These are phyloP conservation scores for Neurospora sp. DNA, from an alignment of 495 filamentous ascomycete genomes.

Conservation along the genomic window DNA sequence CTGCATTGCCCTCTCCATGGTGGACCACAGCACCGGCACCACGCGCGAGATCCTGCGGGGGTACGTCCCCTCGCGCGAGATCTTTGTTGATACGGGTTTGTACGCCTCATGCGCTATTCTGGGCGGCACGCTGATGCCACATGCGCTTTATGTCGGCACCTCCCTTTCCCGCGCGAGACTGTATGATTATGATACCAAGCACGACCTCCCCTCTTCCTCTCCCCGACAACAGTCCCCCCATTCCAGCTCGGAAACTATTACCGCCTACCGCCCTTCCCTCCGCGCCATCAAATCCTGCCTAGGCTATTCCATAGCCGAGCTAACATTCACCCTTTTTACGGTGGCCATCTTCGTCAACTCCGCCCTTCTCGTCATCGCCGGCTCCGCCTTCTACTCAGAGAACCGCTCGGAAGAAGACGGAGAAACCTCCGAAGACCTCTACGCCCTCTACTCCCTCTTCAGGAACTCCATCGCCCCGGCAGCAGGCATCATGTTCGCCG, in stretches of 20 bases:
- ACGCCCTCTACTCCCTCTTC: conserved; percentile 57
- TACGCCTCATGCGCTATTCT: conserved; percentile 12
- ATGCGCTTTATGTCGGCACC: conserved; percentile 13
- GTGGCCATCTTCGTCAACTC: conserved; percentile 75
- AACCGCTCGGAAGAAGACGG: conserved; percentile 6
- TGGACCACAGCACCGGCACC: background rate
- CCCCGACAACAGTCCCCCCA: background rate
- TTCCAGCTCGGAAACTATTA: conserved; percentile 27
- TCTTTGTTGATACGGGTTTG: conserved; percentile 10
- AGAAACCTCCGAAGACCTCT: conserved; percentile 44
- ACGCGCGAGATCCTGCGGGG: conserved; percentile 7
- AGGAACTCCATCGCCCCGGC: conserved; percentile 51
- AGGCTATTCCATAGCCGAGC: conserved; percentile 58
- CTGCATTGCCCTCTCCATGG: conserved; percentile 11
- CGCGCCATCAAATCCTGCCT: conserved; percentile 60
- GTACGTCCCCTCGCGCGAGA: conserved; percentile 8
- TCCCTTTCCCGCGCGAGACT: conserved; percentile 4
- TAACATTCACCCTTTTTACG: conserved; percentile 57
- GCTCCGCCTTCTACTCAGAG: conserved; percentile 48
- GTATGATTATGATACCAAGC: conserved; percentile 9
- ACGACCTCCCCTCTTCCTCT: background rate
- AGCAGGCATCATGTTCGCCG: conserved; percentile 46
- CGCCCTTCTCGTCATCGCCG: conserved; percentile 69
- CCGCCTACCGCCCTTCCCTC: conserved; percentile 54
- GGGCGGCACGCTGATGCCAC: conserved; percentile 11